Evolutionary conservation across 2,329 filamentous ascomycete genomes (phyloP), one percentile per base, ranked within the genome.

Genomic region (Macrophomina phaseolina): DNA sequence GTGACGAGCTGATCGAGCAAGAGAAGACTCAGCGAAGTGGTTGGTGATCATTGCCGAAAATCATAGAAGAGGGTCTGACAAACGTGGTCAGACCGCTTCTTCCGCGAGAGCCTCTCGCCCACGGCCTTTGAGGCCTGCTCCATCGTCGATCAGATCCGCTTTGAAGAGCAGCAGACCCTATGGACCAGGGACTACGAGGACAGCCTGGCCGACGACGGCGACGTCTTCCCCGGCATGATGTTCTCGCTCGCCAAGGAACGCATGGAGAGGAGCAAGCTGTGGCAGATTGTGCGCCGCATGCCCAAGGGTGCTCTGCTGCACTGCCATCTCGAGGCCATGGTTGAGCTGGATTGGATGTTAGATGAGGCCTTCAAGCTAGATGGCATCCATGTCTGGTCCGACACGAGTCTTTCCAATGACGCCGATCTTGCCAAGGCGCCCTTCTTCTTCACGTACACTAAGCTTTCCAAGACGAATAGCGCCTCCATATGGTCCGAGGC

Each of bases 301-400:
- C 94, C 94, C 34, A 98, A 98, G 78, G 95, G 94, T 12, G 85
- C 90, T 8, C 82, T 97, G 36, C 81, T 97, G 68, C 94, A 98
- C 81, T 92, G 92, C 51, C 94, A 98, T 78, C 82, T 96, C 75
- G 92, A 96, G 77, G 93, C 94, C 72, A 96, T 96, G 89, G 91
- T 97, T 60, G 91, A 97, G 76, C 88, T 93, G 70, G 90, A 93
- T 75, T 96, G 89, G 81, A 81, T 97, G 7, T 85, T 97, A 46
- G 86, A 89, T 5, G 84, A 90, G 72, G 87, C 92, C 2, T 84
- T 98, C 69, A 81, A 83, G 11, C 90, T 88, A 0, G 87, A 89
- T 0, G 92, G 92, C 1, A 90, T 97, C 73, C 90, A 92, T 77
- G 87, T 97, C 68, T 79, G 78, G 23, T 85, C 88, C 14, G 81